A percentile compares a stretch with the other conserved stretches of the same genome.
These are phyloP conservation scores for Phanerodontia chrysosporium DNA, from an alignment of 768 basidiomycete genomes.

Conservation along the genomic window DNA sequence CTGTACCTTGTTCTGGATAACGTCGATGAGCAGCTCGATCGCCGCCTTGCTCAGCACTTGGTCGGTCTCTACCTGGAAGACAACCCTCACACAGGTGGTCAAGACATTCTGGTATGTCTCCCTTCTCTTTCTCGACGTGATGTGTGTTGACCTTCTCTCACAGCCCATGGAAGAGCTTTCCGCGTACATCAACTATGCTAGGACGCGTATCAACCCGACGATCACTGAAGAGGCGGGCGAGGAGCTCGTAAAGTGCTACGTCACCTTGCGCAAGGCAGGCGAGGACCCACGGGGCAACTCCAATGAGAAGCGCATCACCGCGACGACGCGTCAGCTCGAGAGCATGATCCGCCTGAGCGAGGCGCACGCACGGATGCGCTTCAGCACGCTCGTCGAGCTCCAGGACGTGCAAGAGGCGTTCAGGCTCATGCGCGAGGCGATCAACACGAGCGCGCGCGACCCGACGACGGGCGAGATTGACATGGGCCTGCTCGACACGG, in stretches of 20 bases:
- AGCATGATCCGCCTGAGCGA: constrained; percentile 95
- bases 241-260: constrained; percentile 86
- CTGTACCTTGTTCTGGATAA: constrained; percentile 94
- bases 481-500: constrained; percentile 92
- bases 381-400: constrained; percentile 81
- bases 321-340: constrained; percentile 95
- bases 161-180: constrained; percentile 89
- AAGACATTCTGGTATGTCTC: constrained; percentile 71
- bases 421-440: constrained; percentile 94
- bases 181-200: constrained; percentile 92
- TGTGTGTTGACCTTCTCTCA: background rate
- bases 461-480: constrained; percentile 97
- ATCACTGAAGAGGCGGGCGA: constrained; percentile 82
- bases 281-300: constrained; percentile 72
- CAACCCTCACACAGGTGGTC: constrained; percentile 51
- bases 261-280: constrained; percentile 90
- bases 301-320: constrained; percentile 89
- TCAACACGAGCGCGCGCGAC: constrained; percentile 92
- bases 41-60: constrained; percentile 86
- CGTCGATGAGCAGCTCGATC: constrained; percentile 84
- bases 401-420: constrained; percentile 87
- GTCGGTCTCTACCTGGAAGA: constrained; percentile 95
- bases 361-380: constrained; percentile 95
- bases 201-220: constrained; percentile 77
- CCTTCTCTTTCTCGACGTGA: background rate